These are phyloP conservation scores for Litchi chinensis DNA, from an alignment of 345 rosid species.

Conservation along the genomic window DNA sequence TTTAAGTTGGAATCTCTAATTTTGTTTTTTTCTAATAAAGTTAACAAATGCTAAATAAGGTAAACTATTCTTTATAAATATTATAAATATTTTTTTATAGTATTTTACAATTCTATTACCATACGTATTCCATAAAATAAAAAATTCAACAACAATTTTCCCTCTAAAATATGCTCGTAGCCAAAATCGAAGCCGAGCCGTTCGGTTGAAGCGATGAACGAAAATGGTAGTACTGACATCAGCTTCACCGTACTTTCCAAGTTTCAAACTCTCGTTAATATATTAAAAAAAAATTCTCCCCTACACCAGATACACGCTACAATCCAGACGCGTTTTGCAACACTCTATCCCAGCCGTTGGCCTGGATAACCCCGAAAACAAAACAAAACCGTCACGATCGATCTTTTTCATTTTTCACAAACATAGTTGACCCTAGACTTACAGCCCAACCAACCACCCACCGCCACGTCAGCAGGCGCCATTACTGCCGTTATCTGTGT, in stretches of 20 bases:
- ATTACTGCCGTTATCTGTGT: background rate
- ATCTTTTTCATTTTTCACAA: background rate
- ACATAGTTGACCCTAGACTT: too few species aligned
- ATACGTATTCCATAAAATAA: too few species aligned
- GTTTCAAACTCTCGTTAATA: background rate
- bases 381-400: background rate
- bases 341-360: background rate
- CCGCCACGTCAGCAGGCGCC: conserved; percentile 5
- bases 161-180: background rate
- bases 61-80: too few species aligned
- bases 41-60: too few species aligned
- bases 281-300: background rate
- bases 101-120: too few species aligned
- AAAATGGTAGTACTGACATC: too few species aligned
- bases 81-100: too few species aligned
- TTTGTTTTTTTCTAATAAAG: too few species aligned
- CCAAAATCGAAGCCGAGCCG: conserved; percentile 10
- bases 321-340: background rate
- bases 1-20: too few species aligned
- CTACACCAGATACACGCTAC: background rate
- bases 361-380: background rate
- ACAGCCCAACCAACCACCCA: background rate
- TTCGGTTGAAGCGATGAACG: background rate
- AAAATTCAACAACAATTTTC: too few species aligned
- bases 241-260: background rate